A percentile compares a stretch with the other conserved stretches of the same genome.
phyloP scores from a whole-genome alignment of 805 yeast genomes.

The Candida fluviatilis region DNA sequence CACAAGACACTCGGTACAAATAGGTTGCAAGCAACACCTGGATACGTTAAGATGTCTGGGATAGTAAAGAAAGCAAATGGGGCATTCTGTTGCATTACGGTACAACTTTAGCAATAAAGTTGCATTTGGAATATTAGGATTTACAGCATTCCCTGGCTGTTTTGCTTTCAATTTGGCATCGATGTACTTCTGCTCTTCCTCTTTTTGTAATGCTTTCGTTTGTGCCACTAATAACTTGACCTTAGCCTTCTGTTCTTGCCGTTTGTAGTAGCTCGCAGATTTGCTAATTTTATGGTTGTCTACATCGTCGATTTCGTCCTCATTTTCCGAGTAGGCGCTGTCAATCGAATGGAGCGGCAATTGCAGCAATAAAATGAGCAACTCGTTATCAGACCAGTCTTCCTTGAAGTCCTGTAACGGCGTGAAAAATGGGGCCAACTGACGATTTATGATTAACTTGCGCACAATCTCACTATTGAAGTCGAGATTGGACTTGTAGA shows the following conservation, averaged over 20 bases:
- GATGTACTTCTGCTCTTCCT: conserved; percentile 32
- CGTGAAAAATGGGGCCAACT: conserved; percentile 83
- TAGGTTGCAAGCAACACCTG: conserved; percentile 88
- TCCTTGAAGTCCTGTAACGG: conserved; percentile 80
- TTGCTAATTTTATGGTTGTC: conserved; percentile 56
- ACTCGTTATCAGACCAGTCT: conserved; percentile 66
- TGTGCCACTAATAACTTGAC: conserved; percentile 35
- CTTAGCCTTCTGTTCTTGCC: conserved; percentile 47
- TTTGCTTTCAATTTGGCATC: conserved; percentile 16
- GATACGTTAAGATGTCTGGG: conserved; percentile 76
- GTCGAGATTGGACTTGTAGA: conserved; percentile 72
- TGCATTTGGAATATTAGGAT: conserved; percentile 30
- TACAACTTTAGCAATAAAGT: conserved; percentile 58
- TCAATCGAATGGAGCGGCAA: conserved; percentile 55
- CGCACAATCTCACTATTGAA: conserved; percentile 74
- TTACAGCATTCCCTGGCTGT: conserved; percentile 15
- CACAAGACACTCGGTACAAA: conserved; percentile 95
- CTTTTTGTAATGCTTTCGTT: conserved; percentile 25
- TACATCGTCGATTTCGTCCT: conserved; percentile 56
- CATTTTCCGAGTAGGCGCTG: conserved; percentile 46
- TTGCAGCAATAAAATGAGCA: conserved; percentile 46
- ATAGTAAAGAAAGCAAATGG: conserved; percentile 86
- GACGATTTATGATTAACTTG: conserved; percentile 60
- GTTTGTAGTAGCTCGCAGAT: conserved; percentile 40
- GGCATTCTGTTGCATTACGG: conserved; percentile 75